A percentile compares a stretch with the other conserved stretches of the same genome.
Conservation (phyloP, 83 land plant species). For the Picea engelmannii region DNA sequence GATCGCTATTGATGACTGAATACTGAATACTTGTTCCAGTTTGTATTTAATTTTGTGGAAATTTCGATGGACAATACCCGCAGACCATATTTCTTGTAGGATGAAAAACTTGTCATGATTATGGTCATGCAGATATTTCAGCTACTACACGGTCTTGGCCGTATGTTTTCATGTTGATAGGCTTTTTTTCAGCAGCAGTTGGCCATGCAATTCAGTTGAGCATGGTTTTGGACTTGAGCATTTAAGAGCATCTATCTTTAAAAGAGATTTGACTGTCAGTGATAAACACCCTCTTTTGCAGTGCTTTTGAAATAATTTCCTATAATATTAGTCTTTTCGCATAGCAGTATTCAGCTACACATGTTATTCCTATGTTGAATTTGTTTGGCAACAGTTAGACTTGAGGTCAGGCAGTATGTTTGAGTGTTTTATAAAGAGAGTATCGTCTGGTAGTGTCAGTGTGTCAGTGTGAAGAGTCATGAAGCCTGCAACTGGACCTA, state of each 20-base stretch:
- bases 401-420: slow-evolving; percentile 4
- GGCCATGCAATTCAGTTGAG: slow-evolving; percentile 2
- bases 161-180: slow-evolving; percentile 10
- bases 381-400: slow-evolving; percentile 8
- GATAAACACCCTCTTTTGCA: slow-evolving; percentile 2
- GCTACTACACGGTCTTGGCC: slow-evolving; percentile 2
- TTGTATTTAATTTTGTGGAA: slow-evolving; percentile 1
- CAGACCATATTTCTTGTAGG: not conserved
- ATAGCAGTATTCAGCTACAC: slow-evolving; percentile 8
- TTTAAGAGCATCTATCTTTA: not conserved
- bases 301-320: slow-evolving; percentile 5
- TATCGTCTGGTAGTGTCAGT: slow-evolving; percentile 3
- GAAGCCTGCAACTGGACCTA: not conserved
- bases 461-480: not conserved
- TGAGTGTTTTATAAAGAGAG: not conserved
- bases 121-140: slow-evolving; percentile 1
- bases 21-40: not conserved
- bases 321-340: slow-evolving; percentile 2
- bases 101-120: not conserved
- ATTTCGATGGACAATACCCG: not conserved
- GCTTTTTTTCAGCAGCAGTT: slow-evolving; percentile 1
- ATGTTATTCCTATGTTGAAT: slow-evolving; percentile 11
- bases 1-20: slow-evolving; percentile 34
- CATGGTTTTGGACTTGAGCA: slow-evolving; percentile 4
- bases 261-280: not conserved